phyloP scores from a whole-genome alignment of 164 flowering plant species.

The Umbilicus rupestris region DNA sequence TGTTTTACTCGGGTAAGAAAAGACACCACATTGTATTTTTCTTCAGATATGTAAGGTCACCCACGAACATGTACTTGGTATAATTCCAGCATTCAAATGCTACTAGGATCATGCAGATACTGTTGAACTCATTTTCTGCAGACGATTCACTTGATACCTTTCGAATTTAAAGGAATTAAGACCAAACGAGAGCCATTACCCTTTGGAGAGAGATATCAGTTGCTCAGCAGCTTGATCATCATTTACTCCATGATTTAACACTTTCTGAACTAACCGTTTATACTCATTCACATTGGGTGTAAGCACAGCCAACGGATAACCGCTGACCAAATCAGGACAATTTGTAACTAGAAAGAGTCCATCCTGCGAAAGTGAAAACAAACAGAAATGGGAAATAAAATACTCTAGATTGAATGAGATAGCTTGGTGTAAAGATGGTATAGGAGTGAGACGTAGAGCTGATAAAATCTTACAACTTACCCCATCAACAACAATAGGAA shows the following conservation, averaged over 20 bases:
- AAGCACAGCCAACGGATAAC: constrained; percentile 80
- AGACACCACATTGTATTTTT: background rate
- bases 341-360: constrained; percentile 96
- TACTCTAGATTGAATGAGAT: background rate
- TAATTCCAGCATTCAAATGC: background rate
- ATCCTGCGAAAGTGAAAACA: constrained; percentile 44
- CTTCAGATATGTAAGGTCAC: background rate
- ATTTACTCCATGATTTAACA: constrained; percentile 56
- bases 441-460: too few relatives aligned
- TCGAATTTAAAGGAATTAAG: background rate
- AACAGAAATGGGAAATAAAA: constrained; percentile 5
- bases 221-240: constrained; percentile 57
- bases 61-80: background rate
- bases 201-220: constrained; percentile 55
- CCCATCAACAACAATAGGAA: constrained; percentile 94
- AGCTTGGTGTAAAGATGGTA: background rate
- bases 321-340: constrained; percentile 61
- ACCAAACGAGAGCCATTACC: constrained; percentile 25
- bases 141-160: background rate
- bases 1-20: background rate
- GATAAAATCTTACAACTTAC: too few relatives aligned
- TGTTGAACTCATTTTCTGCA: background rate
- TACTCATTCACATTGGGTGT: constrained; percentile 97
- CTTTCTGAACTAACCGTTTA: constrained; percentile 84
- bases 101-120: background rate